Conservation (phyloP, 148 eudicot genomes). For the Beta vulgaris region DNA sequence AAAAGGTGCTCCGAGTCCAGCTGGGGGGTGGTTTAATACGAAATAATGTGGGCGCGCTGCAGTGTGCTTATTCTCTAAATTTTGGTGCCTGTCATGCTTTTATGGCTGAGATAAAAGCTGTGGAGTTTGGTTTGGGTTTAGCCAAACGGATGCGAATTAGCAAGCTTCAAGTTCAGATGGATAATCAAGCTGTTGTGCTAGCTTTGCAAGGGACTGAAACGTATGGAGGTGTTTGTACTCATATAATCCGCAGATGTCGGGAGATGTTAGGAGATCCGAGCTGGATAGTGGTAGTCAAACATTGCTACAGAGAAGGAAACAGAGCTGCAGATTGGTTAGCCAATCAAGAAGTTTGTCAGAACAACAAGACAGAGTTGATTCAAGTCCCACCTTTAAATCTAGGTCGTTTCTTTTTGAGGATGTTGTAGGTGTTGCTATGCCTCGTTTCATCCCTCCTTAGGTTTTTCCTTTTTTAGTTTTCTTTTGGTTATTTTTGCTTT, state of each 20-base stretch:
- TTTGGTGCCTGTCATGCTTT: neutral
- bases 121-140: neutral
- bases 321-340: neutral
- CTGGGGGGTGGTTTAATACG: neutral
- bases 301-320: neutral
- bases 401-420: neutral
- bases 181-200: neutral
- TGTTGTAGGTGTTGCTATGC: neutral
- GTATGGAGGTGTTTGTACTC: neutral
- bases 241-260: neutral
- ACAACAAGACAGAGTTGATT: neutral
- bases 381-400: neutral
- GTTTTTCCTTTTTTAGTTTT: too few species aligned
- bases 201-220: neutral
- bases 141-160: neutral
- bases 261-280: neutral
- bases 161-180: neutral
- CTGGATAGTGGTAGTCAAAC: neutral
- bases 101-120: neutral
- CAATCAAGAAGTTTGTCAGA: neutral
- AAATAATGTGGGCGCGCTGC: neutral
- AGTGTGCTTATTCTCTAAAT: neutral
- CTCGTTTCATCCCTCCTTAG: too few species aligned
- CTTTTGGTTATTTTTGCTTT: too few species aligned
- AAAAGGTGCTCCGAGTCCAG: neutral